Conservation (phyloP, 441 rosid species). For the Raphanus hybrid region DNA sequence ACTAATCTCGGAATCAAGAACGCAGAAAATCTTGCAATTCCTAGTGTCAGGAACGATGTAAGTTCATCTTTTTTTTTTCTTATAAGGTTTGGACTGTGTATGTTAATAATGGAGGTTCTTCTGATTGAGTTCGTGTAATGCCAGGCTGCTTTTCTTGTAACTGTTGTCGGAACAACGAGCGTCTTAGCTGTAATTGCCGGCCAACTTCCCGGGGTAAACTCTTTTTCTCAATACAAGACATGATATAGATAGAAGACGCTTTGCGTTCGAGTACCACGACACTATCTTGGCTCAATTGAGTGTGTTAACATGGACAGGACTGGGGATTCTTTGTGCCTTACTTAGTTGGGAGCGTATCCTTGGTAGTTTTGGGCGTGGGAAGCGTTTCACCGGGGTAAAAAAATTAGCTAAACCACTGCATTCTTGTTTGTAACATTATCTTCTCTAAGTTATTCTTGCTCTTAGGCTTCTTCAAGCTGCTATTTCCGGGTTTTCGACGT, state of each 20-base stretch:
- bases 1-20: slow-evolving; percentile 81
- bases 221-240: slow-evolving; percentile 39
- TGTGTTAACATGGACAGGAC: slow-evolving; percentile 51
- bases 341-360: slow-evolving; percentile 82
- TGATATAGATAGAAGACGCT: slow-evolving; percentile 7
- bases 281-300: no score
- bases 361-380: slow-evolving; percentile 78
- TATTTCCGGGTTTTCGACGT: slow-evolving; percentile 69
- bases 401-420: not conserved
- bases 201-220: slow-evolving; percentile 89
- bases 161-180: slow-evolving; percentile 85
- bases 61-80: slow-evolving; percentile 35
- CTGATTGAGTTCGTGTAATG: slow-evolving; percentile 49
- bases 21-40: slow-evolving; percentile 91
- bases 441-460: not conserved
- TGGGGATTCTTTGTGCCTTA: slow-evolving; percentile 95
- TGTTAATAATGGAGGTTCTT: slow-evolving; percentile 15
- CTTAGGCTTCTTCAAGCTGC: slow-evolving; percentile 92
- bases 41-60: slow-evolving; percentile 94
- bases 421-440: not conserved
- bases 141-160: slow-evolving; percentile 96
- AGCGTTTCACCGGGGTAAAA: slow-evolving; percentile 86
- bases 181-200: slow-evolving; percentile 79
- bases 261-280: no score
- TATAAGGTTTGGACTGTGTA: not conserved